A percentile compares a stretch with the other conserved stretches of the same genome.
Conservation (phyloP, 805 yeast genomes). For the Schwanniomyces yamadae region DNA sequence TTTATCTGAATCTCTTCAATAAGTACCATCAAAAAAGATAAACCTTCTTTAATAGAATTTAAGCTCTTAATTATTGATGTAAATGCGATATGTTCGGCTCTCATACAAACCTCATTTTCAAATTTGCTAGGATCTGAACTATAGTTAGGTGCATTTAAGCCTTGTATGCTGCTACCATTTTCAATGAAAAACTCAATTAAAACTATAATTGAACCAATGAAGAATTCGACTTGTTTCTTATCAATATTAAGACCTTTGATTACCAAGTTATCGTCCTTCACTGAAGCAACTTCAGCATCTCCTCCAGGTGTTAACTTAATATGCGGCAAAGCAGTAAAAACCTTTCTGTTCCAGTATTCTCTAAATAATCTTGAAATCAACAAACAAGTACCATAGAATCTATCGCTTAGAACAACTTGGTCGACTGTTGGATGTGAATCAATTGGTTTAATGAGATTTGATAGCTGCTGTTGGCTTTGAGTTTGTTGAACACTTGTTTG, state of each 20-base stretch:
- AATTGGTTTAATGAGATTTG: constrained; percentile 12
- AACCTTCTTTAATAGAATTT: constrained; percentile 80
- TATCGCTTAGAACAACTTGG: constrained; percentile 84
- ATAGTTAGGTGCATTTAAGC: constrained; percentile 57
- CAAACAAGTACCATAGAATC: constrained; percentile 85
- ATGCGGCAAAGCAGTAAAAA: constrained; percentile 52
- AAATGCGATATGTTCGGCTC: constrained; percentile 90
- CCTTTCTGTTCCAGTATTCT: constrained; percentile 72
- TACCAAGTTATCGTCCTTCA: constrained; percentile 44
- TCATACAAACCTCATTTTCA: constrained; percentile 67
- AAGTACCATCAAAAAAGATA: constrained; percentile 81
- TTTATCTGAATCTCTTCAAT: constrained; percentile 62
- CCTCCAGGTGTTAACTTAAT: constrained; percentile 39
- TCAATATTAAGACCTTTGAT: constrained; percentile 45
- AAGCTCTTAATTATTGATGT: constrained; percentile 73
- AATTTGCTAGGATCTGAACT: constrained; percentile 48
- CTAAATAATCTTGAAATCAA: constrained; percentile 76
- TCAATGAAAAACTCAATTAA: constrained; percentile 68
- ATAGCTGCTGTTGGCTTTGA: constrained; percentile 12
- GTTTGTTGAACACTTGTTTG: constrained; percentile 2
- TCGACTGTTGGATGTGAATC: constrained; percentile 49
- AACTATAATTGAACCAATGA: constrained; percentile 67
- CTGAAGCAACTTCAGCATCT: constrained; percentile 34
- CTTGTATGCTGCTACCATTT: constrained; percentile 61
- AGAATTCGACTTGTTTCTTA: constrained; percentile 60